These are phyloP conservation scores for Puccinia horiana DNA, from an alignment of 1,284 basidiomycete genomes.

Conservation along the genomic window DNA sequence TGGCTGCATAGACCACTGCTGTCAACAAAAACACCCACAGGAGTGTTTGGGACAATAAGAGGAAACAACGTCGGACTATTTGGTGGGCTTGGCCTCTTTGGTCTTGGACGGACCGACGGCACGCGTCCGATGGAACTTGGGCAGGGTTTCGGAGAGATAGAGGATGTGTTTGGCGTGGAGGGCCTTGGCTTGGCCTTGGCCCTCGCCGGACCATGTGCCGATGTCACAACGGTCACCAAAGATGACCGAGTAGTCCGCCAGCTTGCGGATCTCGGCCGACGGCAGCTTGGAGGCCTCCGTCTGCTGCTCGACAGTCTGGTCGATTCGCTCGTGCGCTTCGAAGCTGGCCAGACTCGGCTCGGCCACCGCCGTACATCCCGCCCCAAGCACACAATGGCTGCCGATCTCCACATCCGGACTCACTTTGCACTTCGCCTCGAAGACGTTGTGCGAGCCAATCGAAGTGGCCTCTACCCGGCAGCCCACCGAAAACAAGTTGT, in stretches of 20 bases:
- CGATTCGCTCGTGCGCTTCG: not conserved
- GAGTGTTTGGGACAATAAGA: too few species aligned
- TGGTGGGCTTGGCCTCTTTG: too few species aligned
- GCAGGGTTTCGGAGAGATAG: slow-evolving; percentile 41
- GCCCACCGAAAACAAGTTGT: slow-evolving; percentile 47
- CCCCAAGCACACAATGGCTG: slow-evolving; percentile 31
- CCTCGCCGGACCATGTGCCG: slow-evolving; percentile 36
- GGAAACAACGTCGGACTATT: not conserved
- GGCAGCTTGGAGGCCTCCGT: not conserved
- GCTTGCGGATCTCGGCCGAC: not conserved
- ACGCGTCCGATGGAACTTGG: slow-evolving; percentile 42
- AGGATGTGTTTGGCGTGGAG: slow-evolving; percentile 45
- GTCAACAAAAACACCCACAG: too few species aligned
- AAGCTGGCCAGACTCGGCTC: slow-evolving; percentile 11
- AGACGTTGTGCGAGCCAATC: slow-evolving; percentile 37
- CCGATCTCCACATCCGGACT: slow-evolving; percentile 12
- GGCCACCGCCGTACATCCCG: slow-evolving; percentile 15
- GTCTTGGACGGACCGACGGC: not conserved
- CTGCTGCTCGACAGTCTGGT: not conserved
- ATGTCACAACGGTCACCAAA: slow-evolving; percentile 28
- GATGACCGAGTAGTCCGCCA: slow-evolving; percentile 19
- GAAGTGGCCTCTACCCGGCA: slow-evolving; percentile 38
- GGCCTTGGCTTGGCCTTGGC: slow-evolving; percentile 19
- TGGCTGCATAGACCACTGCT: too few species aligned
- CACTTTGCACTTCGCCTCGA: slow-evolving; percentile 42